A percentile compares a stretch with the other conserved stretches of the same genome.
Evolutionary conservation across 768 basidiomycete species (phyloP).

Genomic region (Pilatotrama ljubarskyi): DNA sequence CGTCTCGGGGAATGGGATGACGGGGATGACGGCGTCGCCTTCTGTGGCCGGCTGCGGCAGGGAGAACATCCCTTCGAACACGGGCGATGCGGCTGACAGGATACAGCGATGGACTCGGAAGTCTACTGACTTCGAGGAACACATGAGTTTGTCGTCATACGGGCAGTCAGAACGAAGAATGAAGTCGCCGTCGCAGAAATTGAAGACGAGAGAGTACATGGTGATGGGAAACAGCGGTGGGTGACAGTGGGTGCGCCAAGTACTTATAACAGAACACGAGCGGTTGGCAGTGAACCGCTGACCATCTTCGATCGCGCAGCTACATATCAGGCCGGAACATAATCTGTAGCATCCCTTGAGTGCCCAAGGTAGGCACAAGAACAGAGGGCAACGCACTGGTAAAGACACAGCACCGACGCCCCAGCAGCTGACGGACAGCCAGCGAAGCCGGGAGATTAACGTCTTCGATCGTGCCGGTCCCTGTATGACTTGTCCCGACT

Average conservation of each 20-base stretch:
- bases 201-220: slow-evolving; percentile 34
- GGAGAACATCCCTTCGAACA: slow-evolving; percentile 69
- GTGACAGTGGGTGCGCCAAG: background rate
- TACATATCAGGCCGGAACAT: background rate
- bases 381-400: background rate
- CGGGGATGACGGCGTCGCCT: slow-evolving; percentile 33
- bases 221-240: background rate
- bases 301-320: background rate
- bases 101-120: slow-evolving; percentile 66
- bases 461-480: slow-evolving; percentile 21
- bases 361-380: background rate
- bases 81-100: slow-evolving; percentile 61
- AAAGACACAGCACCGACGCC: background rate
- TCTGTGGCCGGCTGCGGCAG: slow-evolving; percentile 50
- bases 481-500: slow-evolving; percentile 26
- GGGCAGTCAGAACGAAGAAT: slow-evolving; percentile 45
- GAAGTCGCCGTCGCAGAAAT: slow-evolving; percentile 52
- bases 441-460: background rate
- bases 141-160: slow-evolving; percentile 1
- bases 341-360: background rate
- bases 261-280: slow-evolving; percentile 2
- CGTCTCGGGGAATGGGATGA: slow-evolving; percentile 58
- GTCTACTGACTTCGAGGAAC: slow-evolving; percentile 39
- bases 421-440: background rate
- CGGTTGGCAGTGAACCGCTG: background rate